Evolutionary conservation across 371 early-diverging fungal genomes (phyloP).

Genomic region (Lichtheimia hyalospora): DNA sequence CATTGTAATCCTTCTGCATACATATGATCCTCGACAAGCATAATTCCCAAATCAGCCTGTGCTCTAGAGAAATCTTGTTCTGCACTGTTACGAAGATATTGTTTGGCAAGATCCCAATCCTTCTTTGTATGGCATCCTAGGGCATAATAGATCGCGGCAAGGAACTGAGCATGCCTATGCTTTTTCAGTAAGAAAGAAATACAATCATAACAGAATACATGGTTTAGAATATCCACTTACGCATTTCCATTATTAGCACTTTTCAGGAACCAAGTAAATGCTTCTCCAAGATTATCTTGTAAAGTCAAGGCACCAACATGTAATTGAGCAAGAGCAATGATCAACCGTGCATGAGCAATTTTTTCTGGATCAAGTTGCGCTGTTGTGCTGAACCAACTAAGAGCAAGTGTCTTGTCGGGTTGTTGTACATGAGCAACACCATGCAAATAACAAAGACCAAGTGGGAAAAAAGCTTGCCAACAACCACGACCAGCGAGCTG

Average conservation of each 20-base stretch:
- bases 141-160: conserved; percentile 22
- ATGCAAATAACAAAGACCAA: conserved; percentile 39
- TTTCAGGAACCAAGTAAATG: conserved; percentile 26
- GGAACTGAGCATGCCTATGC: conserved; percentile 30
- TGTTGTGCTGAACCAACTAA: conserved; percentile 62
- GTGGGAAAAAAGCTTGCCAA: conserved; percentile 41
- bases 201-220: conserved; percentile 5
- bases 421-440: conserved; percentile 33
- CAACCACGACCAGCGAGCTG: conserved; percentile 26
- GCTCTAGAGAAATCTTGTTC: conserved; percentile 41
- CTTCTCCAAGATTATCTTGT: conserved; percentile 13
- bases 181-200: not conserved
- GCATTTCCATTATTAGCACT: conserved; percentile 27
- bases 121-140: conserved; percentile 18
- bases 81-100: conserved; percentile 36
- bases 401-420: conserved; percentile 53
- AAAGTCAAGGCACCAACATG: conserved; percentile 19
- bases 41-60: conserved; percentile 38
- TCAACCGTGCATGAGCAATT: conserved; percentile 54
- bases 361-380: conserved; percentile 67
- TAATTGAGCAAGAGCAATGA: conserved; percentile 25
- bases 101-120: conserved; percentile 20
- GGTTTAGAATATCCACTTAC: conserved; percentile 16
- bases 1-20: conserved; percentile 33
- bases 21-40: conserved; percentile 23